Conservation (phyloP, 1,284 basidiomycete species). For the Ceraceosorus bombacis region DNA sequence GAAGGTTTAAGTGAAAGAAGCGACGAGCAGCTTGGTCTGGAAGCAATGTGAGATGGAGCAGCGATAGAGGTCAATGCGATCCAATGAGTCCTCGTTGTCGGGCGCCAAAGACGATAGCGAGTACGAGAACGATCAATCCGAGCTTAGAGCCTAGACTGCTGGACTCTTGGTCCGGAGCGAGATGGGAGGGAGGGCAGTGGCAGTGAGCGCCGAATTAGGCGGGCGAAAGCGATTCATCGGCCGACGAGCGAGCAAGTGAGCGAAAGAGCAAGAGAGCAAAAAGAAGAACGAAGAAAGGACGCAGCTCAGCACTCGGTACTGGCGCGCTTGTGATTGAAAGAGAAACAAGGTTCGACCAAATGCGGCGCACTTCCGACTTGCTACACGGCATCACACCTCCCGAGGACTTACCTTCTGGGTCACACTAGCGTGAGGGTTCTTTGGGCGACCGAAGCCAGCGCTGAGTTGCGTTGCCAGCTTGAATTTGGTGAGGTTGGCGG, state of each 20-base stretch:
- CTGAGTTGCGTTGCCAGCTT: conserved; percentile 18
- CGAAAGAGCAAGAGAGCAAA: neutral
- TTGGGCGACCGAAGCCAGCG: conserved; percentile 27
- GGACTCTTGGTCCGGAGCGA: conserved; percentile 15
- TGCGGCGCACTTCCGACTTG: neutral
- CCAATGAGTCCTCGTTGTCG: conserved; percentile 21
- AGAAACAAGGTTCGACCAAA: neutral
- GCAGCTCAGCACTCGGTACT: neutral
- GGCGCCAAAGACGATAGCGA: conserved; percentile 27
- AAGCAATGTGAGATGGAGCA: too few species aligned
- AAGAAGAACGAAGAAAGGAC: conserved; percentile 2
- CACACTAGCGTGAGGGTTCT: conserved; percentile 30
- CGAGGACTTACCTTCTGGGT: conserved; percentile 14
- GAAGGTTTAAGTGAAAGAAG: too few species aligned
- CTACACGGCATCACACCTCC: neutral
- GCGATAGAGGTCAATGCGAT: too few species aligned
- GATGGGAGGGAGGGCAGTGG: neutral
- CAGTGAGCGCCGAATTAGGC: neutral
- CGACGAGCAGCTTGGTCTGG: too few species aligned
- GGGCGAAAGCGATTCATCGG: neutral
- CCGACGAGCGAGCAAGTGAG: neutral
- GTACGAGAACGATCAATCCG: conserved; percentile 16
- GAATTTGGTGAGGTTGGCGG: conserved; percentile 33
- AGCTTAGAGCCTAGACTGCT: conserved; percentile 9
- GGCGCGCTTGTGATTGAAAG: neutral